Base-by-base conservation (phyloP, 768 basidiomycete genomes). In the Xerocomus potaroensis region DNA sequence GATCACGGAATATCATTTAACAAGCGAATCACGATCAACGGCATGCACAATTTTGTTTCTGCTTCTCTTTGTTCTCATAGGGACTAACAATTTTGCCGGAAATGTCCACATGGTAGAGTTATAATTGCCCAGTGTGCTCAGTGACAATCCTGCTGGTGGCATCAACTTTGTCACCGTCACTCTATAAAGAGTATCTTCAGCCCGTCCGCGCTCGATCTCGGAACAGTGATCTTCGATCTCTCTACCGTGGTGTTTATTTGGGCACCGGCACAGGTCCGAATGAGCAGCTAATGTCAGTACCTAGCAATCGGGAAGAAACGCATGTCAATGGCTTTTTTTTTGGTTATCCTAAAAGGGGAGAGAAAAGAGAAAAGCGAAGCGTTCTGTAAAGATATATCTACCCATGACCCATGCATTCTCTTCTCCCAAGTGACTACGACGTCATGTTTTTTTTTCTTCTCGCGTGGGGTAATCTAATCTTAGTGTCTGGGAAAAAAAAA, bases 151-250 rank as follows among this genome's bases (percentile, higher is more conserved):
- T 10, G 69, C 66, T 0, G 83, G 83, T 41, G 86, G 86, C 19
- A 83, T 89, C 51, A 66, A 83, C 59, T 85, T 85, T 53, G 57
- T 74, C 22, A 75, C 83, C 15, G 69, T 76, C 14, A 86, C 78
- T 1, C 59, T 69, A 33, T 55, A 18, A 61, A 38, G 0, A 1
- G 1, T 23, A 29, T 33, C 14, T 21, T 11, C 34, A 84, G 82
- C 54, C 83, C 85, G 0, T 87, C 88, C 61, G 67, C 75, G n/a
- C 71, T 89, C 47, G 69, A 78, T 55, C 72, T 89, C 32, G 86
- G 85, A 26, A 83, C 81, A 1, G 78, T 83, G 6, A 65, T 78
- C 4, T 86, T 87, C 56, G 72, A 72, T 47, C 69, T 89, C 22
- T 67, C 18, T 88, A 84, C 63, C 60, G 79, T 34, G 73, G 70